Percentiles rank a stretch among this genome's conserved stretches.
These are phyloP conservation scores for Penicillium waksmanii DNA, from an alignment of 495 filamentous ascomycete genomes.

Conservation along the genomic window DNA sequence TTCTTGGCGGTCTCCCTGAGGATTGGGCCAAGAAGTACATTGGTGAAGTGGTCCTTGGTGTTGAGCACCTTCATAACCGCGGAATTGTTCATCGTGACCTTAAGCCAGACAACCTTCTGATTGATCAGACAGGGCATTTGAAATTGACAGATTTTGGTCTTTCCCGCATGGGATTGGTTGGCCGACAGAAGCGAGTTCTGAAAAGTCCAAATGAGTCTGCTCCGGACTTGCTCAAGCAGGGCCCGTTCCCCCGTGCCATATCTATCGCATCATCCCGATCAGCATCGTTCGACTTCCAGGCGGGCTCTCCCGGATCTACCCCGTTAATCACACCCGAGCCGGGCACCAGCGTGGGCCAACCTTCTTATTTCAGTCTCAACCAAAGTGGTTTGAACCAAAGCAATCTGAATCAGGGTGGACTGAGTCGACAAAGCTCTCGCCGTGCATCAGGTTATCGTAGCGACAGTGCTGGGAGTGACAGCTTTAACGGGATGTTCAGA, in stretches of 20 bases:
- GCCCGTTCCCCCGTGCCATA: conserved; percentile 81
- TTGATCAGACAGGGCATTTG: conserved; percentile 94
- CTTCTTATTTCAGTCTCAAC: conserved; percentile 90
- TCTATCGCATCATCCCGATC: conserved; percentile 94
- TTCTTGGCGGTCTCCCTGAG: conserved; percentile 86
- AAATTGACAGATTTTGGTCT: conserved; percentile 98
- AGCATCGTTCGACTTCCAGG: conserved; percentile 89
- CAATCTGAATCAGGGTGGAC: conserved; percentile 68
- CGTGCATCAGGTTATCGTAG: conserved; percentile 87
- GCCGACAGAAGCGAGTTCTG: conserved; percentile 90
- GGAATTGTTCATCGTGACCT: conserved; percentile 96
- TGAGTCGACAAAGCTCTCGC: conserved; percentile 72
- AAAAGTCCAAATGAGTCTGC: conserved; percentile 80
- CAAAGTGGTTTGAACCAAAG: conserved; percentile 58
- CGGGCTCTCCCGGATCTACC: conserved; percentile 72
- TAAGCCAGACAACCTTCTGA: conserved; percentile 96
- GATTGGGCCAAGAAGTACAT: conserved; percentile 98
- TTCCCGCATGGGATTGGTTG: conserved; percentile 95
- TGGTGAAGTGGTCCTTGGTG: conserved; percentile 90
- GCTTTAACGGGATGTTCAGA: conserved; percentile 79
- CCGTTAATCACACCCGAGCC: conserved; percentile 87
- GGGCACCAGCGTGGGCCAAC: conserved; percentile 67
- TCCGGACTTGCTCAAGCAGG: conserved; percentile 89
- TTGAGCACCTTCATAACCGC: conserved; percentile 91
- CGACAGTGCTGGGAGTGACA: conserved; percentile 88